Percentiles rank a stretch among this genome's conserved stretches.
Evolutionary conservation across 164 flowering plant species (phyloP).

Genomic region (Magnolia changhungtana): DNA sequence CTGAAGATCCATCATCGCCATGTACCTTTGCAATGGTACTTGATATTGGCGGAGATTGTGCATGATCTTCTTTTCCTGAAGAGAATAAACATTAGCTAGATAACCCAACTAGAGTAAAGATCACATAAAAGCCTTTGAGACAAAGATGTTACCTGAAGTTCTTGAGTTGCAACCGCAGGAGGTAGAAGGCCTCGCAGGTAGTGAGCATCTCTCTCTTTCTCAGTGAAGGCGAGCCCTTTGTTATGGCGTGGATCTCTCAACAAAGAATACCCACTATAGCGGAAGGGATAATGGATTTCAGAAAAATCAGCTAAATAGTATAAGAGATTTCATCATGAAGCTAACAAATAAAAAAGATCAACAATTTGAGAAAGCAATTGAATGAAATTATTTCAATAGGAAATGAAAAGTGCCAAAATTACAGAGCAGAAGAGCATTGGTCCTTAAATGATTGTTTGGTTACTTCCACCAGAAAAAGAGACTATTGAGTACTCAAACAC

Average conservation of each 20-base stretch:
- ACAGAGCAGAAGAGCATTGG: background rate
- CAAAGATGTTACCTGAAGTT: constrained; percentile 54
- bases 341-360: background rate
- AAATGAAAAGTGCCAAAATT: background rate
- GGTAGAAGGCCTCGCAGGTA: constrained; percentile 85
- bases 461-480: background rate
- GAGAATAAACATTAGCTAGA: background rate
- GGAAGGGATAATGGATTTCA: background rate
- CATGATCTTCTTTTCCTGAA: constrained; percentile 77
- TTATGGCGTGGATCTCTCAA: constrained; percentile 76
- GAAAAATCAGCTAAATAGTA: background rate
- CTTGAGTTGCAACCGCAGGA: constrained; percentile 47
- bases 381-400: background rate
- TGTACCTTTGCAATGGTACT: constrained; percentile 73
- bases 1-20: constrained; percentile 86
- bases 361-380: background rate
- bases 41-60: constrained; percentile 60
- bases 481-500: background rate
- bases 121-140: background rate
- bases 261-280: constrained; percentile 62
- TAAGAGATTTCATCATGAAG: background rate
- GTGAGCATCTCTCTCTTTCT: constrained; percentile 78
- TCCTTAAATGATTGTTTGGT: background rate
- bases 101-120: background rate
- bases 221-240: constrained; percentile 78